Percentiles rank a stretch among this genome's conserved stretches.
Conservation (phyloP, 495 filamentous ascomycete genomes). For the Pseudoneurospora amorphoporcata region DNA sequence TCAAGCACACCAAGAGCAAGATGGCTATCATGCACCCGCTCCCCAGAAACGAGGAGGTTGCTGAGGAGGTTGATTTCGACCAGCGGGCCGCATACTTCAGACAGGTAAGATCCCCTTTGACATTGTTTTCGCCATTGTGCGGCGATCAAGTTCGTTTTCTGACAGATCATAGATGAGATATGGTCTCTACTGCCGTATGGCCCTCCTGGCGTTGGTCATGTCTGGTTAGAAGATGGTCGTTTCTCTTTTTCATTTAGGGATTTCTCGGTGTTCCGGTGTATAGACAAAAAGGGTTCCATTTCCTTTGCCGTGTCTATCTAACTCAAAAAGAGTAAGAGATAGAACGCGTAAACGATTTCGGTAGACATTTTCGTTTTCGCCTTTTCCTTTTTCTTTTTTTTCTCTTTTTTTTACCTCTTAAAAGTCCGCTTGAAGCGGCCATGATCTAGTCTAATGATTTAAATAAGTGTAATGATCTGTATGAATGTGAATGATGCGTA, state of each 20-base stretch:
- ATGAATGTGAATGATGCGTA: slow-evolving; percentile 9
- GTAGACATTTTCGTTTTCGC: neutral
- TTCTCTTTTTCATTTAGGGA: neutral
- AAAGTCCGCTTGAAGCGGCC: slow-evolving; percentile 9
- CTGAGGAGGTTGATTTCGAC: slow-evolving; percentile 95
- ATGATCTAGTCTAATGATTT: slow-evolving; percentile 2
- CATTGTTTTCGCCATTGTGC: neutral
- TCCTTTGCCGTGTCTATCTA: neutral
- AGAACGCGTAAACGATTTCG: slow-evolving; percentile 1
- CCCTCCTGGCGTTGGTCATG: slow-evolving; percentile 86
- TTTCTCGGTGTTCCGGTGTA: neutral
- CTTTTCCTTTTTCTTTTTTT: slow-evolving; percentile 3
- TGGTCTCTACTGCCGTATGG: slow-evolving; percentile 96
- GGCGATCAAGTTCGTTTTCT: slow-evolving; percentile 24
- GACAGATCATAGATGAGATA: slow-evolving; percentile 73
- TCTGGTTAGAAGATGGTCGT: slow-evolving; percentile 27
- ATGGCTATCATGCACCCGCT: slow-evolving; percentile 95
- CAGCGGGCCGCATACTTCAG: slow-evolving; percentile 95
- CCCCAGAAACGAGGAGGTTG: slow-evolving; percentile 83
- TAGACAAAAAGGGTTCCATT: neutral
- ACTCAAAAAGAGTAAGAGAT: slow-evolving; percentile 1
- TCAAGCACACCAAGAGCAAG: slow-evolving; percentile 80
- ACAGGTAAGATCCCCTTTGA: slow-evolving; percentile 60
- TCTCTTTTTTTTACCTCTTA: slow-evolving; percentile 3
- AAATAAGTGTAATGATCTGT: slow-evolving; percentile 3